Conservation (phyloP, 805 yeast genomes). For the Saturnispora dispora region DNA sequence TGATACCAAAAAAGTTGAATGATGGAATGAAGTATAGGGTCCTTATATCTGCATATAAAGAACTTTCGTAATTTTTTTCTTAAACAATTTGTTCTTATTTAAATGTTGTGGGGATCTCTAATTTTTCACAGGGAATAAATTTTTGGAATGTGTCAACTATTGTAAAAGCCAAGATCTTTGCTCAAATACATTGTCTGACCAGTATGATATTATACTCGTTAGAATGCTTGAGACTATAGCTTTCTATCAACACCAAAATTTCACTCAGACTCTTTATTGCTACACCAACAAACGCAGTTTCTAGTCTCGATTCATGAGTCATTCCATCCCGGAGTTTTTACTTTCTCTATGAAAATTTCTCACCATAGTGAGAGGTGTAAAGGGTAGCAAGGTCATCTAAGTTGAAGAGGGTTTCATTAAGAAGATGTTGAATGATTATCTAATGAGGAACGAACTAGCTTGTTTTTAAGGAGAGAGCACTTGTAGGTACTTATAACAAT, state of each 20-base stretch:
- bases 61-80: not conserved
- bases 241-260: not conserved
- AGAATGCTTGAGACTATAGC: not conserved
- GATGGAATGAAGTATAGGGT: not conserved
- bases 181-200: not conserved
- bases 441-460: too few species aligned
- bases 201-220: not conserved
- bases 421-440: not conserved
- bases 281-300: not conserved
- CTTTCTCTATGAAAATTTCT: not conserved
- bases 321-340: not conserved
- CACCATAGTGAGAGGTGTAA: not conserved
- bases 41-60: not conserved
- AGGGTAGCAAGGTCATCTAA: not conserved
- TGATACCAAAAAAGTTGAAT: too few species aligned
- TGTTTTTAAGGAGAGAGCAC: too few species aligned
- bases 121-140: not conserved
- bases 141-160: not conserved
- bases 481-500: too few species aligned
- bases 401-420: not conserved
- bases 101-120: not conserved
- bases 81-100: not conserved
- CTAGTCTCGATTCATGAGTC: not conserved
- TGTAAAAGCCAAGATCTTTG: not conserved
- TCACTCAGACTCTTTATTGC: not conserved